Base-by-base conservation (phyloP, 345 rosid species). In the Punica granatum region DNA sequence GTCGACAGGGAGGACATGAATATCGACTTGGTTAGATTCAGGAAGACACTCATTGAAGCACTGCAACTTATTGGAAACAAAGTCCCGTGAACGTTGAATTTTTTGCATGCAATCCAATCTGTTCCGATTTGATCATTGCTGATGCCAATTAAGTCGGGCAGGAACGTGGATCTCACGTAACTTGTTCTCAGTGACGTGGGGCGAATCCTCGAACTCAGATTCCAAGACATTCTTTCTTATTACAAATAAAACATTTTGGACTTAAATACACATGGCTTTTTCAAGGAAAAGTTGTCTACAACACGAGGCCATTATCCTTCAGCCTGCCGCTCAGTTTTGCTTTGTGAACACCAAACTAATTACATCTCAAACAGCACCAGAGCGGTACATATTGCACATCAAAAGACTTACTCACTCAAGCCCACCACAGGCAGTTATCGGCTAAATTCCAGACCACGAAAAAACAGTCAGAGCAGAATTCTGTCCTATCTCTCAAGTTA, bases 1-100 rank as follows among this genome's bases (percentile, higher is more conserved):
- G 23, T 79, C 31, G 82, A 81, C 42, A 68, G 60, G 9, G 80
- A 81, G 67, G 71, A 77, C 37, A 12, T 75, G 63, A 77, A 66
- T 70, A 72, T 81, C 32, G 67, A 77, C 42, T 23, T 68, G 63
- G 39, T 7, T 28, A 77, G 80, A 68, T 75, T 81, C 42, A 70
- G 65, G 54, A 46, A 74, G 49, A 77, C 82, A 2, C 44, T 81
- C 36, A 12, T 34, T 56, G 61, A 81, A 73, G 84, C 81, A 37
- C 49, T 43, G 74, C 48, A 49, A 51, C 68, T 78, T 15, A 18
- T 69, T 25, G 23, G 54, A 43, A 42, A 16, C 34, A 62, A 23
- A 6, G 25, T 9, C 49, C 60, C 71, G 36, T 37, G 41, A 37
- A 11, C 41, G 11, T 37, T 5, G 41, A 37, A 37, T 4, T 37